Evolutionary conservation across 2,329 filamentous ascomycete species (phyloP).

Genomic region (Xylaria sp.): DNA sequence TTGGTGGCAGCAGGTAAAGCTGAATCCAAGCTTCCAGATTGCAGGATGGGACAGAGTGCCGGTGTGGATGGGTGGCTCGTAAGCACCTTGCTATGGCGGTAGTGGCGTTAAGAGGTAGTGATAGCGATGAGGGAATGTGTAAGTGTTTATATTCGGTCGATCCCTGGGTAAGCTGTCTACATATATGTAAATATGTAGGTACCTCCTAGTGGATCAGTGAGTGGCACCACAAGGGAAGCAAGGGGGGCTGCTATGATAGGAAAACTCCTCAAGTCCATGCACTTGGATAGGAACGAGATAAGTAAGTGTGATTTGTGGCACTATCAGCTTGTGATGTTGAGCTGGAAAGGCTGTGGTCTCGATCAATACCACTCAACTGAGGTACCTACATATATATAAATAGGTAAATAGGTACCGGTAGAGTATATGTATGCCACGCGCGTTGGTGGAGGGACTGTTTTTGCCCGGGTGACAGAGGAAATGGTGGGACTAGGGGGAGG

Average conservation of each 20-base stretch:
- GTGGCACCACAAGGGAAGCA: not conserved
- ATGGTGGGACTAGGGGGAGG: not conserved
- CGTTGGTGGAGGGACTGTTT: slow-evolving; percentile 27
- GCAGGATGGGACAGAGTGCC: not conserved
- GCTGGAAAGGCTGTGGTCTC: slow-evolving; percentile 3
- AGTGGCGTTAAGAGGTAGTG: not conserved
- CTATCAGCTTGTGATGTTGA: not conserved
- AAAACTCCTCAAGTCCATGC: not conserved
- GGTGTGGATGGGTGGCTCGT: not conserved
- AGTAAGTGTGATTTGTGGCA: not conserved
- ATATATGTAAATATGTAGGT: not conserved
- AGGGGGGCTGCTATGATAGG: not conserved
- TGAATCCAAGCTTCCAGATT: not conserved
- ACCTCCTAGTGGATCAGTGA: slow-evolving; percentile 3
- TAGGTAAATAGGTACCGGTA: too few relatives aligned
- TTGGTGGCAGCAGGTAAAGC: not conserved
- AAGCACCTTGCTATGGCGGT: not conserved
- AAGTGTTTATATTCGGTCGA: slow-evolving; percentile 18
- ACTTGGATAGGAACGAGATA: not conserved
- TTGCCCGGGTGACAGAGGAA: not conserved
- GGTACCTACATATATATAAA: not conserved
- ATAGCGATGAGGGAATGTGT: slow-evolving; percentile 9
- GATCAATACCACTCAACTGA: not conserved
- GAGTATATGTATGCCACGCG: not conserved
- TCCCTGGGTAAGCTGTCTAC: slow-evolving; percentile 3